Conservation (phyloP, 495 filamentous ascomycete species). For the Penicillium salamii region DNA sequence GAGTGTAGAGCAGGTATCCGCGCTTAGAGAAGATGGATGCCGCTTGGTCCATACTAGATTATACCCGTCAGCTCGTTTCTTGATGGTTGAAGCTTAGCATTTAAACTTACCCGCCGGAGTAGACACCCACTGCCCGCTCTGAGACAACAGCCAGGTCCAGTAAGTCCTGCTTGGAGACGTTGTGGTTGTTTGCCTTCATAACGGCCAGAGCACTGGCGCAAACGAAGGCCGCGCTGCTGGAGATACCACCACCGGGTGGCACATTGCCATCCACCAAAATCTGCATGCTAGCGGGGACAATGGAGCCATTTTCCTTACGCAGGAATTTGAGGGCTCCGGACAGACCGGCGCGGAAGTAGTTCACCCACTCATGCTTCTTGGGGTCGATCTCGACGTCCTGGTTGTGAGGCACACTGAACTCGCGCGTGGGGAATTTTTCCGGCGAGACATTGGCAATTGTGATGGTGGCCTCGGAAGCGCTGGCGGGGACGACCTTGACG, state of each 20-base stretch:
- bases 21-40: constrained; percentile 88
- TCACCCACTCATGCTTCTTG: constrained; percentile 88
- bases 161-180: constrained; percentile 83
- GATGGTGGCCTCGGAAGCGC: constrained; percentile 44
- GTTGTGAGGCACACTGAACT: constrained; percentile 68
- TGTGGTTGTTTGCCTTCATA: constrained; percentile 80
- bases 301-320: constrained; percentile 57
- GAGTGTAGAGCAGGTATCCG: constrained; percentile 85
- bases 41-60: constrained; percentile 88
- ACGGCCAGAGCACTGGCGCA: constrained; percentile 87
- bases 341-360: constrained; percentile 95
- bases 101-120: constrained; percentile 77
- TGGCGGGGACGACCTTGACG: constrained; percentile 58
- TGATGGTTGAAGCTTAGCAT: background rate
- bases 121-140: constrained; percentile 91
- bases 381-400: constrained; percentile 77
- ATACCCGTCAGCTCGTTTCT: too few relatives aligned
- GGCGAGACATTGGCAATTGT: constrained; percentile 76
- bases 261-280: constrained; percentile 89
- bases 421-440: constrained; percentile 69
- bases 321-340: constrained; percentile 77
- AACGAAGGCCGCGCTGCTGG: constrained; percentile 91
- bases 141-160: constrained; percentile 90
- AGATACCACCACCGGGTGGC: constrained; percentile 85
- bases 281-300: constrained; percentile 75